phyloP scores from a whole-genome alignment of 805 yeast genomes.

The Wickerhamiella slavikovae region DNA sequence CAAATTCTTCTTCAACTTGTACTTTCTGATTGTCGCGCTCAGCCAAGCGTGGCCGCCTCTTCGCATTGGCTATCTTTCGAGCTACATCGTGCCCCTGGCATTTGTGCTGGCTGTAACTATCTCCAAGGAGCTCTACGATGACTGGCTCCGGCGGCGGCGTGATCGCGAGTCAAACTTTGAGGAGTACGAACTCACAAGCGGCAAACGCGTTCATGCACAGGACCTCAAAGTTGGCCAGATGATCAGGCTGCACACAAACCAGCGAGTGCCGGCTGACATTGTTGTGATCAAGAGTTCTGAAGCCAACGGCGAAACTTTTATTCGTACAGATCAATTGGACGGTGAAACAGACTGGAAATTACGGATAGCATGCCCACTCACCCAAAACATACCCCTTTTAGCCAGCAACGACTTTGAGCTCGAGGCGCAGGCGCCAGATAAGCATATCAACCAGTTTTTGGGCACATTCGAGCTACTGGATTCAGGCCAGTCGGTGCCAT shows the following conservation, averaged over 20 bases:
- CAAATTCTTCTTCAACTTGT: conserved; percentile 86
- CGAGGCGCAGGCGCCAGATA: conserved; percentile 65
- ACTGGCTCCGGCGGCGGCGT: conserved; percentile 70
- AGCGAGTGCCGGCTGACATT: conserved; percentile 87
- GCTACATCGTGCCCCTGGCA: conserved; percentile 84
- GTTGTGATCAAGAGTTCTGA: conserved; percentile 68
- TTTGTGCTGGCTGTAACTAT: conserved; percentile 85
- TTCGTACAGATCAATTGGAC: conserved; percentile 92
- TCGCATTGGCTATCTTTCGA: conserved; percentile 80
- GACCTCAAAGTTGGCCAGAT: conserved; percentile 73
- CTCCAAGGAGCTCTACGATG: conserved; percentile 92
- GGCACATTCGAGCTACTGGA: conserved; percentile 51
- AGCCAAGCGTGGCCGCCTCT: conserved; percentile 81
- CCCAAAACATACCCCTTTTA: conserved; percentile 38
- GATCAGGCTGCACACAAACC: conserved; percentile 56
- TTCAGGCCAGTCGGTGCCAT: conserved; percentile 29
- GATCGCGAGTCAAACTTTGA: conserved; percentile 81
- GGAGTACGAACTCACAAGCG: conserved; percentile 41
- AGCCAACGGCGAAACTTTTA: conserved; percentile 64
- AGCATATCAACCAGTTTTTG: conserved; percentile 58
- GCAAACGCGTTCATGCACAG: conserved; percentile 27
- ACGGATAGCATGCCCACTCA: conserved; percentile 51
- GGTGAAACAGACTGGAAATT: conserved; percentile 99
- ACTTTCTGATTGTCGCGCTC: conserved; percentile 79
- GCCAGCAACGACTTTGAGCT: conserved; percentile 28